Evolutionary conservation across 495 filamentous ascomycete species (phyloP).

Genomic region (Trichoderma virens): DNA sequence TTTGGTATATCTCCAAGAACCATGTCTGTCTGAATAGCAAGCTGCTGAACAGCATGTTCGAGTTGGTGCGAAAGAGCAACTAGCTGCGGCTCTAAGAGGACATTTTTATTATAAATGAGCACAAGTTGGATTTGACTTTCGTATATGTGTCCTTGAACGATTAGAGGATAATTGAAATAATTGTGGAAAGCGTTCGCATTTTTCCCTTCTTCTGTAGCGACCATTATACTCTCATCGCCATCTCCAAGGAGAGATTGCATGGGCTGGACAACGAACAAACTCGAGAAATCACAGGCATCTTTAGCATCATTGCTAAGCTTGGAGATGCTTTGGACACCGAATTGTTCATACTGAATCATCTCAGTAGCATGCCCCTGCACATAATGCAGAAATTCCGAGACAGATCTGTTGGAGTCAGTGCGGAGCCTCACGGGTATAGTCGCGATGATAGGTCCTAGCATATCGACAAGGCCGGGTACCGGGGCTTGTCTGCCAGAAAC

Average conservation of each 20-base stretch:
- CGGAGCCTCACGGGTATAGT: slow-evolving; percentile 46
- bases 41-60: slow-evolving; percentile 8
- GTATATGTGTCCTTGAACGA: background rate
- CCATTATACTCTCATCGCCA: background rate
- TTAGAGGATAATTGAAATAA: background rate
- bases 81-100: background rate
- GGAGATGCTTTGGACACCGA: slow-evolving; percentile 24
- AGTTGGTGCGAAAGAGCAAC: slow-evolving; percentile 12
- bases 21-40: background rate
- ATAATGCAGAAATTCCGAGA: slow-evolving; percentile 43
- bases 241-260: background rate
- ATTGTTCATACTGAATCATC: slow-evolving; percentile 31
- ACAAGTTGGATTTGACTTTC: background rate
- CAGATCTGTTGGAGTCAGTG: slow-evolving; percentile 30
- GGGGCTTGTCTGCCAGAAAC: slow-evolving; percentile 40
- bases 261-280: slow-evolving; percentile 6
- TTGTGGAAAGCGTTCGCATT: background rate
- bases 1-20: background rate
- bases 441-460: slow-evolving; percentile 48
- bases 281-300: too few species aligned
- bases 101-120: background rate
- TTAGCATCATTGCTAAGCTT: background rate
- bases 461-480: slow-evolving; percentile 38
- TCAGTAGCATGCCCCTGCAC: slow-evolving; percentile 24
- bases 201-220: background rate